Percentiles rank a stretch among this genome's conserved stretches.
Evolutionary conservation across 805 yeast species (phyloP).

Genomic region (Torulaspora delbrueckii): DNA sequence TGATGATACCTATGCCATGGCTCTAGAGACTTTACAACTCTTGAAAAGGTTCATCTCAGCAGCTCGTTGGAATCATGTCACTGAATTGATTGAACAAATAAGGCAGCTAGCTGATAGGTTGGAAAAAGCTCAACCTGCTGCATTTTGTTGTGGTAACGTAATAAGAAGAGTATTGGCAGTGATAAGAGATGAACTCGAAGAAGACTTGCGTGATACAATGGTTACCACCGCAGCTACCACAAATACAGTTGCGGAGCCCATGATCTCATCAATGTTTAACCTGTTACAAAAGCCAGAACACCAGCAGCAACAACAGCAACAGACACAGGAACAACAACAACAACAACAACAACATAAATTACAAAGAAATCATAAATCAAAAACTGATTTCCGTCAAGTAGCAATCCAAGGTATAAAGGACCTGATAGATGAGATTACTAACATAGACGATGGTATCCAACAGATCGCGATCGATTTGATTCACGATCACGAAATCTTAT

Average conservation of each 20-base stretch:
- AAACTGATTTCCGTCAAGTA: conserved; percentile 69
- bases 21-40: conserved; percentile 81
- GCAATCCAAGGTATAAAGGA: conserved; percentile 91
- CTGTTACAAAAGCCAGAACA: conserved; percentile 54
- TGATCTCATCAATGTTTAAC: conserved; percentile 82
- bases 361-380: conserved; percentile 25
- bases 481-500: conserved; percentile 79
- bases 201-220: conserved; percentile 35
- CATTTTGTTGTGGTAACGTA: conserved; percentile 84
- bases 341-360: conserved; percentile 22
- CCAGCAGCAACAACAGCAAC: conserved; percentile 14
- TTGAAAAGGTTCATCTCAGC: conserved; percentile 84
- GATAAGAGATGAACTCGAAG: conserved; percentile 79
- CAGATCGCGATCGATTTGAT: conserved; percentile 87
- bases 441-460: conserved; percentile 86
- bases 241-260: conserved; percentile 39
- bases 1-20: conserved; percentile 73
- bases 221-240: conserved; percentile 11
- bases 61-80: conserved; percentile 78
- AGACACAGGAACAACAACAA: conserved; percentile 13
- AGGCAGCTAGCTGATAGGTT: conserved; percentile 67
- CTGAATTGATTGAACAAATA: conserved; percentile 65
- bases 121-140: conserved; percentile 80
- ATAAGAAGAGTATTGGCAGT: conserved; percentile 83
- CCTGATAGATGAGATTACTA: conserved; percentile 83